These are phyloP conservation scores for Scutellaria baicalensis DNA, from an alignment of 257 asterid genomes.

Conservation along the genomic window DNA sequence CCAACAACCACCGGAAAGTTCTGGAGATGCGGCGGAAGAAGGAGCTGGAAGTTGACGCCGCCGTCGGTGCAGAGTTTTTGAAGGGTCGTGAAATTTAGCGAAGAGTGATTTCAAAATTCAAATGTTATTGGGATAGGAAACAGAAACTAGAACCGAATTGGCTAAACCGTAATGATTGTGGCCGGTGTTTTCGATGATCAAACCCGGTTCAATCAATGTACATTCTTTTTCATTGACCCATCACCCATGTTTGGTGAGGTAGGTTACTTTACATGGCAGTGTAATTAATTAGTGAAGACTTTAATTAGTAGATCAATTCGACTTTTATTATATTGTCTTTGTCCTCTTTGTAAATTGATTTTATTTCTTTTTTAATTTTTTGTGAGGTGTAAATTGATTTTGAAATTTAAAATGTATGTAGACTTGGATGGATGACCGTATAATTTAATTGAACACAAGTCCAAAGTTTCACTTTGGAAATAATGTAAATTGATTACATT, in stretches of 20 bases:
- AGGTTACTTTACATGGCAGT: slow-evolving; percentile 38
- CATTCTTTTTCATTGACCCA: slow-evolving; percentile 41
- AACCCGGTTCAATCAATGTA: slow-evolving; percentile 44
- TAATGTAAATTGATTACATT: too few species aligned
- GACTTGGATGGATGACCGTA: too few species aligned
- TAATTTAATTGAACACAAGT: too few species aligned
- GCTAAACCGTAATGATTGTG: slow-evolving; percentile 8
- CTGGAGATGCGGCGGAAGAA: slow-evolving; percentile 84
- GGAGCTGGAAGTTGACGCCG: slow-evolving; percentile 28
- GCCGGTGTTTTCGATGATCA: slow-evolving; percentile 5
- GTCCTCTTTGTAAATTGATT: not conserved
- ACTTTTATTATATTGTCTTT: not conserved
- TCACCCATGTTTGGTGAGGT: slow-evolving; percentile 49
- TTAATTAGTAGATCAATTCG: slow-evolving; percentile 25
- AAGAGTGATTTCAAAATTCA: not conserved
- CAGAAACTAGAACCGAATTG: not conserved
- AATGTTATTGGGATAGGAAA: not conserved
- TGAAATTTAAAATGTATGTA: too few species aligned
- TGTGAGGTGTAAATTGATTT: not conserved
- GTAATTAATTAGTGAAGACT: slow-evolving; percentile 42
- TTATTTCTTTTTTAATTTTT: not conserved
- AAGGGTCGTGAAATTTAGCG: too few species aligned
- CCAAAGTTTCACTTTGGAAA: too few species aligned
- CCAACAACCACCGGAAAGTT: slow-evolving; percentile 88
- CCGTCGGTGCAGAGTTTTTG: slow-evolving; percentile 61